phyloP scores from a whole-genome alignment of 2,329 filamentous ascomycete genomes.

The Bisporella sp. region DNA sequence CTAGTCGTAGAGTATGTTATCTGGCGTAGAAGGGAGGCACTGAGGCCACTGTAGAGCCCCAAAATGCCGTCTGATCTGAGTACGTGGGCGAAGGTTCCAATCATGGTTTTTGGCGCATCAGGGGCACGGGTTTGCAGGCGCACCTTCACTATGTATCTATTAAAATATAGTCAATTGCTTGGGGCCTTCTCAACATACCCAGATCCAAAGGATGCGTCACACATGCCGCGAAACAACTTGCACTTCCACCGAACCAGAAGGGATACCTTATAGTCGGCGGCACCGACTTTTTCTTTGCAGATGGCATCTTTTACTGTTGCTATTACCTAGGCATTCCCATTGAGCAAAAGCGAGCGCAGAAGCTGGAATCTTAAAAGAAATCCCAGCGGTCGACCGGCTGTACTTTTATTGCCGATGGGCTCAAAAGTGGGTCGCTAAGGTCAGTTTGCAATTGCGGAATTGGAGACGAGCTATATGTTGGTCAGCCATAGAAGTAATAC shows the following conservation, averaged over 20 bases:
- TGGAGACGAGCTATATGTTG: too few relatives aligned
- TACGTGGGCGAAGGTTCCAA: constrained; percentile 79
- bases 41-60: constrained; percentile 86
- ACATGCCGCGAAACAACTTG: constrained; percentile 82
- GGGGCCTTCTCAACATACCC: constrained; percentile 49
- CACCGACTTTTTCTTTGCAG: constrained; percentile 11
- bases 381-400: too few relatives aligned
- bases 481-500: too few relatives aligned
- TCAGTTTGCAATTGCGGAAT: too few relatives aligned
- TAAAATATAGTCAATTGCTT: background rate
- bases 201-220: constrained; percentile 93
- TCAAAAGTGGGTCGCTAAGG: too few relatives aligned
- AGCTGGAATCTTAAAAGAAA: too few relatives aligned
- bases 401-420: too few relatives aligned
- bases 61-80: constrained; percentile 65
- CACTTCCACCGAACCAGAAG: constrained; percentile 96
- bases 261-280: constrained; percentile 47
- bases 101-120: constrained; percentile 72
- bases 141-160: constrained; percentile 20
- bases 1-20: constrained; percentile 93
- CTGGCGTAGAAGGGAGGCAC: constrained; percentile 87
- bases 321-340: constrained; percentile 18
- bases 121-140: constrained; percentile 78
- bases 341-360: constrained; percentile 1
- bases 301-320: constrained; percentile 19